phyloP scores from a whole-genome alignment of 2,329 filamentous ascomycete species.

The Pyrenophora tritici-repentis region DNA sequence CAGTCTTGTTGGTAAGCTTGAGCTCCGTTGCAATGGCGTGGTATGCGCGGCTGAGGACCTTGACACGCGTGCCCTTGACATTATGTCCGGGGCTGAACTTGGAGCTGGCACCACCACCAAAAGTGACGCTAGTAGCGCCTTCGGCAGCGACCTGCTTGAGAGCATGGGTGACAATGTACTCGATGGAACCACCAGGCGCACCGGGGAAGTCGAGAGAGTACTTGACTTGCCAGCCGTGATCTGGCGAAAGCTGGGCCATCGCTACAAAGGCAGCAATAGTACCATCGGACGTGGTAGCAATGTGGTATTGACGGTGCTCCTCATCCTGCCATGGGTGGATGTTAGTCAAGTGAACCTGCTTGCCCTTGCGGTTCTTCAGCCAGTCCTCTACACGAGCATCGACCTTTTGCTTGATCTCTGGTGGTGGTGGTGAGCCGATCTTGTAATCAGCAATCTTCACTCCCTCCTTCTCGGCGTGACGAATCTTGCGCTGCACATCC shows the following conservation, averaged over 20 bases:
- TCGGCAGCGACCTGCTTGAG: slow-evolving; percentile 64
- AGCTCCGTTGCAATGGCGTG: slow-evolving; percentile 80
- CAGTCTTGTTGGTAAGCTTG: slow-evolving; percentile 79
- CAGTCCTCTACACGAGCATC: slow-evolving; percentile 78
- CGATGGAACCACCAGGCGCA: slow-evolving; percentile 84
- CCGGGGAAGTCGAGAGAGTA: slow-evolving; percentile 93
- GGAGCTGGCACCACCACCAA: slow-evolving; percentile 79
- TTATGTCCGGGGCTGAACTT: slow-evolving; percentile 80
- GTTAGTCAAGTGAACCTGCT: slow-evolving; percentile 87
- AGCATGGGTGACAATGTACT: slow-evolving; percentile 76
- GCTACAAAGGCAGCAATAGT: slow-evolving; percentile 78
- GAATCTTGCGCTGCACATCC: slow-evolving; percentile 74
- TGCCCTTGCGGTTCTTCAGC: slow-evolving; percentile 78
- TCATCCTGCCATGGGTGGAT: slow-evolving; percentile 86
- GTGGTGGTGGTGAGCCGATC: slow-evolving; percentile 65
- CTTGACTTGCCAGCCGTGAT: slow-evolving; percentile 91
- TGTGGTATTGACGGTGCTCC: slow-evolving; percentile 83
- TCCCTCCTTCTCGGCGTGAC: slow-evolving; percentile 80
- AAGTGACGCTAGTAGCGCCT: slow-evolving; percentile 74
- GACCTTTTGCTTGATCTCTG: slow-evolving; percentile 70
- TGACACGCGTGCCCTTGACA: slow-evolving; percentile 77
- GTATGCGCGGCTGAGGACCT: slow-evolving; percentile 82
- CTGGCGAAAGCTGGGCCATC: slow-evolving; percentile 77
- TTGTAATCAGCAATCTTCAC: slow-evolving; percentile 77
- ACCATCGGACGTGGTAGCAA: slow-evolving; percentile 73